Percentiles rank a stretch among this genome's conserved stretches.
These are phyloP conservation scores for Trichoderma sp. DNA, from an alignment of 2,329 filamentous ascomycete species.

Conservation along the genomic window DNA sequence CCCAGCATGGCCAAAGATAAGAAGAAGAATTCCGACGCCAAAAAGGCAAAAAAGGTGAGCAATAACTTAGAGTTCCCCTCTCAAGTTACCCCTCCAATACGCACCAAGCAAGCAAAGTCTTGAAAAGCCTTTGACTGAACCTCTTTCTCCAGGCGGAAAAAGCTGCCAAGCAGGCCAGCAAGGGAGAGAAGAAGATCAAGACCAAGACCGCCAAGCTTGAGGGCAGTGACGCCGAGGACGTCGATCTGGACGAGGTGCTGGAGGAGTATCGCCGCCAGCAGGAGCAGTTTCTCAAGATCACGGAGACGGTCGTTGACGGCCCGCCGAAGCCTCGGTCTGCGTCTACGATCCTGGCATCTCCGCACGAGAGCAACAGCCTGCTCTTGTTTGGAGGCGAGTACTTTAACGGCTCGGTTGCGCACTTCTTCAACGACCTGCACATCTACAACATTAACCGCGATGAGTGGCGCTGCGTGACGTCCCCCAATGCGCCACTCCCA, in stretches of 20 bases:
- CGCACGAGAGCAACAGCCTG: conserved; percentile 82
- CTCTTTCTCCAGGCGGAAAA: conserved; percentile 55
- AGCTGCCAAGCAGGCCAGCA: conserved; percentile 81
- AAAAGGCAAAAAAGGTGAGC: conserved; percentile 54
- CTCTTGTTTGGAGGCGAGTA: conserved; percentile 94
- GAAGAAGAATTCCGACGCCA: conserved; percentile 52
- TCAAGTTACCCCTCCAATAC: conserved; percentile 24
- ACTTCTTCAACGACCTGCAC: conserved; percentile 68
- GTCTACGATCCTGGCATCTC: conserved; percentile 80
- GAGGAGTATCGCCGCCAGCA: conserved; percentile 92
- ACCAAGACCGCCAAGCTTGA: conserved; percentile 68
- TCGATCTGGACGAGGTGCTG: conserved; percentile 89
- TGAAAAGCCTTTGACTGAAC: conserved; percentile 31
- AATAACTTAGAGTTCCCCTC: conserved; percentile 12
- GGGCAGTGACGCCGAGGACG: conserved; percentile 87
- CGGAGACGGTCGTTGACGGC: conserved; percentile 70
- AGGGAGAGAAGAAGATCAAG: conserved; percentile 84
- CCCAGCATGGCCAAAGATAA: conserved; percentile 55
- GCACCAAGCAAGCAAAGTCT: neutral
- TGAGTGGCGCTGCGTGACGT: conserved; percentile 88
- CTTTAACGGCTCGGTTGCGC: conserved; percentile 86
- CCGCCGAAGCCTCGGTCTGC: conserved; percentile 80
- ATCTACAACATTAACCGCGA: conserved; percentile 78
- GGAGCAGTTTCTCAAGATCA: conserved; percentile 91
- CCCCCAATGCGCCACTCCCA: conserved; percentile 87